These are phyloP conservation scores for Mrakia gelida DNA, from an alignment of 768 basidiomycete species.

Conservation along the genomic window DNA sequence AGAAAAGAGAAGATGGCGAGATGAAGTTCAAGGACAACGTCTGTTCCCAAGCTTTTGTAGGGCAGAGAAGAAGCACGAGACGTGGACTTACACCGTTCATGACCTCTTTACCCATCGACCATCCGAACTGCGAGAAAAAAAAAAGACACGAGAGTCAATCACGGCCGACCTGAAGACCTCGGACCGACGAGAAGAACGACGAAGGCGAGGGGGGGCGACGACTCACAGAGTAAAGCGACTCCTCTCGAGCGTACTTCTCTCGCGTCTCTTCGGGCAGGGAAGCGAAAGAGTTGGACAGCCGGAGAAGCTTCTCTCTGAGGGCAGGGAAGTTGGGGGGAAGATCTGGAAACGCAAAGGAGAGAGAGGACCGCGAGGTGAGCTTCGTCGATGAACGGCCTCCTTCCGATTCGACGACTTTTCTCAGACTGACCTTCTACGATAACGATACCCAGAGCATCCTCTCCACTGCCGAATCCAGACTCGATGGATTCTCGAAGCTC, in stretches of 20 bases:
- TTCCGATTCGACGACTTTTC: no score
- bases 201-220: not conserved
- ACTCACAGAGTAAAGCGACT: conserved; percentile 64
- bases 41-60: not conserved
- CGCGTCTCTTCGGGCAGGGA: conserved; percentile 60
- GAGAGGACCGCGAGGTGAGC: not conserved
- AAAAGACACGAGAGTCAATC: not conserved
- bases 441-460: conserved; percentile 72
- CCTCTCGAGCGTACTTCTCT: conserved; percentile 70
- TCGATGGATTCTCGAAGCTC: conserved; percentile 59
- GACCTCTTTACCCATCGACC: conserved; percentile 83
- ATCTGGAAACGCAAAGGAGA: not conserved
- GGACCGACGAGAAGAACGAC: not conserved
- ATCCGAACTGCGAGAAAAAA: conserved; percentile 66
- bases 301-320: conserved; percentile 68
- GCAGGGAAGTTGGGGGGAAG: conserved; percentile 62
- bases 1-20: not conserved
- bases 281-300: conserved; percentile 70
- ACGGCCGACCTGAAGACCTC: not conserved
- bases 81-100: conserved; percentile 75
- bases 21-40: not conserved
- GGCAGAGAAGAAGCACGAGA: not conserved
- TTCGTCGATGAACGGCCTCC: not conserved
- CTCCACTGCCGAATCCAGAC: conserved; percentile 70
- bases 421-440: conserved; percentile 58